These are phyloP conservation scores for Clavispora asparagi DNA, from an alignment of 805 yeast species.

Conservation along the genomic window DNA sequence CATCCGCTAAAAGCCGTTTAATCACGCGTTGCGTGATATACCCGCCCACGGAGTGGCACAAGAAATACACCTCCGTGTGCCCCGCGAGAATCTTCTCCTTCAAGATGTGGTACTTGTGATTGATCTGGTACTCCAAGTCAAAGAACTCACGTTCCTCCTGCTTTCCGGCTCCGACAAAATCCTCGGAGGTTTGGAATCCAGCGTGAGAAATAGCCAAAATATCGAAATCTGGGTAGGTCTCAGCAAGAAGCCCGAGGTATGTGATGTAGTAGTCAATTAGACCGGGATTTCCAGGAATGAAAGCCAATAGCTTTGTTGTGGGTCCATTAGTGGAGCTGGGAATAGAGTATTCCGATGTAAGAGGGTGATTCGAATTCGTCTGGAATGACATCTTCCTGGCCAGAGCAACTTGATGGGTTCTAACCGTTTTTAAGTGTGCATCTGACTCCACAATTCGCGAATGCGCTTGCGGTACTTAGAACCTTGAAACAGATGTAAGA, in stretches of 20 bases:
- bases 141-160: conserved; percentile 19
- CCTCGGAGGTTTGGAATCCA: conserved; percentile 41
- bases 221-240: conserved; percentile 41
- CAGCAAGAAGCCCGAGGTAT: conserved; percentile 43
- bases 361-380: conserved; percentile 16
- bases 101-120: conserved; percentile 53
- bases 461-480: too few species aligned
- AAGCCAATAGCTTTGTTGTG: conserved; percentile 35
- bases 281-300: conserved; percentile 80
- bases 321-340: background rate
- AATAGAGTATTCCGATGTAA: conserved; percentile 23
- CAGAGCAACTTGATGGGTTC: background rate
- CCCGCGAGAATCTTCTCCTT: conserved; percentile 22
- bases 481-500: too few species aligned
- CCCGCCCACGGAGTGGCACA: conserved; percentile 73
- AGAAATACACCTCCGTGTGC: conserved; percentile 33
- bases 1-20: conserved; percentile 19
- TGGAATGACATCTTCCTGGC: conserved; percentile 1
- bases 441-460: background rate
- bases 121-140: conserved; percentile 49
- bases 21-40: conserved; percentile 56
- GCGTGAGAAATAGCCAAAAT: conserved; percentile 60
- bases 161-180: conserved; percentile 17
- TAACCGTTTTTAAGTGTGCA: background rate
- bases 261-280: conserved; percentile 58